Conservation (phyloP, 1,284 basidiomycete genomes). For the Xerocomus cyaneibrunnescens region DNA sequence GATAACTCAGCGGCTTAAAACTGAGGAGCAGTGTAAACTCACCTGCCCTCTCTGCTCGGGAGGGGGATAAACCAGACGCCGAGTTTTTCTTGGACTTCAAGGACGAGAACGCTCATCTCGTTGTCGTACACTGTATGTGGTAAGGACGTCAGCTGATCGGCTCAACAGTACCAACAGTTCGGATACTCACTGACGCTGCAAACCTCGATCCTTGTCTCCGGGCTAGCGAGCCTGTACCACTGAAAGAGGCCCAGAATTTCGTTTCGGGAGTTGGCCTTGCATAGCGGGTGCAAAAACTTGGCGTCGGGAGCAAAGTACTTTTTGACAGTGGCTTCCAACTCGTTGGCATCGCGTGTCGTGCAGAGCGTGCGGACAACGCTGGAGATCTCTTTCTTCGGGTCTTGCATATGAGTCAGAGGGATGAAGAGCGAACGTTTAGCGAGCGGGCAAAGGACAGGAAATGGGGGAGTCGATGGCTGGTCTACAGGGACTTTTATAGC, state of each 20-base stretch:
- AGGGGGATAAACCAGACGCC: slow-evolving; percentile 30
- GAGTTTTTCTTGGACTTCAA: slow-evolving; percentile 26
- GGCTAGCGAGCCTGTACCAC: slow-evolving; percentile 33
- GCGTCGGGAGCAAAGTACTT: slow-evolving; percentile 24
- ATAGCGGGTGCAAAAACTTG: slow-evolving; percentile 27
- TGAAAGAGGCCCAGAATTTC: slow-evolving; percentile 32
- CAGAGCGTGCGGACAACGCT: slow-evolving; percentile 24
- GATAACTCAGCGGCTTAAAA: neutral
- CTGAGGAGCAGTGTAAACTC: neutral
- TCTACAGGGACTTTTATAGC: slow-evolving; percentile 18
- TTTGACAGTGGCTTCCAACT: slow-evolving; percentile 15
- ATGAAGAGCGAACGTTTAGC: neutral
- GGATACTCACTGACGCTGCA: slow-evolving; percentile 23
- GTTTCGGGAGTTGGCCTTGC: slow-evolving; percentile 25
- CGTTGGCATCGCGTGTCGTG: slow-evolving; percentile 21
- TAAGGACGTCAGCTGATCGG: neutral
- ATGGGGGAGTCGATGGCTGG: slow-evolving; percentile 2
- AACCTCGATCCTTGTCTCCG: slow-evolving; percentile 10
- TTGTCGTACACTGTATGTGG: slow-evolving; percentile 25
- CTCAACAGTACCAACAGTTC: neutral
- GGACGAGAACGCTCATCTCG: slow-evolving; percentile 24
- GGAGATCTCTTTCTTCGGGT: slow-evolving; percentile 32
- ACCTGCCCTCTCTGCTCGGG: slow-evolving; percentile 20
- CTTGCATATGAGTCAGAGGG: slow-evolving; percentile 23
- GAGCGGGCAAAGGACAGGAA: neutral